Evolutionary conservation across 129 eudicot genomes (phyloP), one percentile per base, ranked within the genome.

Genomic region (Ambrosia artemisiifolia): DNA sequence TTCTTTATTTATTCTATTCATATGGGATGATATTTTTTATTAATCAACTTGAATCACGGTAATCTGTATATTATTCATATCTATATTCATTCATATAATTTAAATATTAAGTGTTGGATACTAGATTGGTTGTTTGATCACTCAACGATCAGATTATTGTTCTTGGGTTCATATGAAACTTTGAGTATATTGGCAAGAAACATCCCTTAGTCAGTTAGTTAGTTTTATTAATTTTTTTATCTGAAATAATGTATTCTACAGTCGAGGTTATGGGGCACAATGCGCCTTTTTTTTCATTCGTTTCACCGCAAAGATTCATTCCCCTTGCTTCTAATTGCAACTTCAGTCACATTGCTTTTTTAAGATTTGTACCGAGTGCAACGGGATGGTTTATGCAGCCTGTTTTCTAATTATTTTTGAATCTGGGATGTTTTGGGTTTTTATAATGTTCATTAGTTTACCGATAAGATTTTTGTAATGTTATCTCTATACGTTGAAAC

Each of bases 31-130:
- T 60, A 46, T 24, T 24, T 24, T 0, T 24, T 24, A 24, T 33
- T 17, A 57, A 59, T 60, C 60, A 44, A 60, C 68, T 72, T 72
- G 69, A 71, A 59, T 71, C 32, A 71, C 64, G 8, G 75, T 55
- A 55, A 56, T 20, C 49, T 24, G 68, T 67, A 71, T 71, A 40
- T 42, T 28, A 72, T 57, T 60, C 59, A 72, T 24, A 24, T n/a
- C n/a, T 24, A 24, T 24, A 24, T 24, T 24, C n/a, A 71, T 57
- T 60, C 59, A 72, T 44, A 3, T 16, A 14, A n/a, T 24, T 30
- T 3, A 10, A 32, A 44, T 60, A 43, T 49, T 3, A 32, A 30
- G 48, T 53, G 59, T 43, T 16, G 40, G 61, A n/a, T 54, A 11
- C 11, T 13, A 10, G 44, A 24, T 40, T 72, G 34, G 68, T 44